A percentile compares a stretch with the other conserved stretches of the same genome.
Conservation (phyloP, 2,329 filamentous ascomycete species). For the Aspergillus aculeatinus region DNA sequence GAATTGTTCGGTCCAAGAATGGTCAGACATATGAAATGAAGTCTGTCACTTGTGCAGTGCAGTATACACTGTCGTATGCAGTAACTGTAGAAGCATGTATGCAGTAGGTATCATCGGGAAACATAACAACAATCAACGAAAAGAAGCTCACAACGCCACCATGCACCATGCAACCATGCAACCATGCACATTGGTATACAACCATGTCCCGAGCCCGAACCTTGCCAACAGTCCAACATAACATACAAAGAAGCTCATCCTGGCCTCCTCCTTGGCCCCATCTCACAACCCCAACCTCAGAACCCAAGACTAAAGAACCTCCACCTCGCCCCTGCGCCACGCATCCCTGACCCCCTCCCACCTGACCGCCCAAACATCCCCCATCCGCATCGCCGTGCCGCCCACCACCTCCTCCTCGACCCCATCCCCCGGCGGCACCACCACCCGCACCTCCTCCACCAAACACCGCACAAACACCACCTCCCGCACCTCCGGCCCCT, state of each 20-base stretch:
- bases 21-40: too few relatives aligned
- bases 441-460: conserved; percentile 47
- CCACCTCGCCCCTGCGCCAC: conserved; percentile 45
- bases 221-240: too few relatives aligned
- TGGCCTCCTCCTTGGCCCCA: too few relatives aligned
- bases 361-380: conserved; percentile 67
- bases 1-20: too few relatives aligned
- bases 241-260: too few relatives aligned
- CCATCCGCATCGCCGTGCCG: conserved; percentile 49
- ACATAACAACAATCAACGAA: background rate
- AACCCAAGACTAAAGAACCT: conserved; percentile 37
- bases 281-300: background rate
- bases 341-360: conserved; percentile 70
- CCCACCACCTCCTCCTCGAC: conserved; percentile 32
- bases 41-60: too few relatives aligned
- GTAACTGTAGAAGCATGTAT: background rate
- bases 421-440: conserved; percentile 34
- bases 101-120: background rate
- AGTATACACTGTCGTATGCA: background rate
- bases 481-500: conserved; percentile 75
- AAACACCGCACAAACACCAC: conserved; percentile 77
- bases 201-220: background rate
- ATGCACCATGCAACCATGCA: background rate
- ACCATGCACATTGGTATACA: too few relatives aligned
- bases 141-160: conserved; percentile 1